Evolutionary conservation across 108 stramenopile species (phyloP), one percentile per base, ranked within the genome.

Genomic region (Schizochytrium sp.): DNA sequence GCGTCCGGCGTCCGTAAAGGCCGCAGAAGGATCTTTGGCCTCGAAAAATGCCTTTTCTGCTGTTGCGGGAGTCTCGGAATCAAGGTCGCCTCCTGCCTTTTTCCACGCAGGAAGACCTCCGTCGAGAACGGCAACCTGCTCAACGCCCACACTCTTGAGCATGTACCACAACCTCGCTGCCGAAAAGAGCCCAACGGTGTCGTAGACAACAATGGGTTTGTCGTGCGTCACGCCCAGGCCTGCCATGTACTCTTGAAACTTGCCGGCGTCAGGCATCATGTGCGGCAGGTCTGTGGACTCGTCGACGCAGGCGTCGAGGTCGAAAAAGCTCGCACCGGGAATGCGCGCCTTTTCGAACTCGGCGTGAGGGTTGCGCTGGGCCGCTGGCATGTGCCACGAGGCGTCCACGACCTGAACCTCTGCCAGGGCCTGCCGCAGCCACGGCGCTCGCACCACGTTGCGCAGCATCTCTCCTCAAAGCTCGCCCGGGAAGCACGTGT

Each of bases 301-400:
- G 51, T 83, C 76, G 45, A 47, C 45, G 76, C 76, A 83, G 48
- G 19, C 76, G 76, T 83, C 76, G 48, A 83, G 48, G 51, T 83
- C 76, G 51, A 83, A 83, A 45, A 53, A 83, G 23, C 45, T 6
- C 10, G 76, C 76, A 2, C 76, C 76, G 10, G 76, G 76, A 23
- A 83, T 83, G 19, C 76, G 76, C 48, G 45, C 76, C 28, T 83
- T 12, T 34, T 83, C 76, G 76, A 28, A 34, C 76, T 83, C 76
- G 14, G 12, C 76, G 19, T 5, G 76, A 6, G 76, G 48, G 16
- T 12, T 12, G 51, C 76, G 76, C n/a, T 34, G n/a, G 6, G 14
- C 51, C 48, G 45, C 51, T 4, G 76, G 76, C 76, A 83, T 83
- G 76, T 21, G 23, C 76, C 76, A 83, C 3, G 76, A 83, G 48